Evolutionary conservation across 805 yeast species (phyloP), one percentile per base, ranked within the genome.

Genomic region (Candida piceae): DNA sequence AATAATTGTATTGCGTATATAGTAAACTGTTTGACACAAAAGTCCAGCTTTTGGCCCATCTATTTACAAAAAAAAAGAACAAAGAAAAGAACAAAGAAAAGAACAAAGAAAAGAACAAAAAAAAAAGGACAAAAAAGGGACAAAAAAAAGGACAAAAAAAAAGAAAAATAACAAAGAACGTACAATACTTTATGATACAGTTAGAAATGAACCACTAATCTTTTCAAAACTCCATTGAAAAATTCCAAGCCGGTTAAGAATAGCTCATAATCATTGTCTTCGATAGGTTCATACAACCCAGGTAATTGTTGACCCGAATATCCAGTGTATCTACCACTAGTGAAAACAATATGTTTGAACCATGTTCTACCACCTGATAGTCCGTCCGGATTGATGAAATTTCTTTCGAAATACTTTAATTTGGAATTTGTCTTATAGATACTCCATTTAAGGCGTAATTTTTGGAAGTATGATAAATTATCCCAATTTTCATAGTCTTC

Each of bases 271-370:
- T 70, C 66, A 1, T 52, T 40, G 43, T 73, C 80, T 42, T 74
- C 79, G 12, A 77, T 47, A 0, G 77, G 71, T 49, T 78, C 83
- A 5, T 61, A 61, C 26, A 77, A 53, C 0, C 76, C 80, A 1
- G 83, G 82, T 37, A 76, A 59, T 26, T 69, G 64, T 36, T 72
- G 76, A 4, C 80, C 80, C n/a, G 71, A 69, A 42, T 77, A 76
- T 2, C 83, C 83, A 1, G 80, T 76, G 56, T 72, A 69, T 32
- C 78, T 53, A 2, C 80, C 80, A 32, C 79, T 74, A 2, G 81
- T 77, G 52, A 62, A 77, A n/a, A 76, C 64, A 29, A 69, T 57
- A 51, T 78, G 84, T 53, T 70, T 74, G 59, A 70, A 77, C 81
- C 82, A 78, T 2, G 63, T 53, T 36, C 83, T 63, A 29, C 59